Evolutionary conservation across 257 asterid genomes (phyloP).

Genomic region (Prunella vulgaris): DNA sequence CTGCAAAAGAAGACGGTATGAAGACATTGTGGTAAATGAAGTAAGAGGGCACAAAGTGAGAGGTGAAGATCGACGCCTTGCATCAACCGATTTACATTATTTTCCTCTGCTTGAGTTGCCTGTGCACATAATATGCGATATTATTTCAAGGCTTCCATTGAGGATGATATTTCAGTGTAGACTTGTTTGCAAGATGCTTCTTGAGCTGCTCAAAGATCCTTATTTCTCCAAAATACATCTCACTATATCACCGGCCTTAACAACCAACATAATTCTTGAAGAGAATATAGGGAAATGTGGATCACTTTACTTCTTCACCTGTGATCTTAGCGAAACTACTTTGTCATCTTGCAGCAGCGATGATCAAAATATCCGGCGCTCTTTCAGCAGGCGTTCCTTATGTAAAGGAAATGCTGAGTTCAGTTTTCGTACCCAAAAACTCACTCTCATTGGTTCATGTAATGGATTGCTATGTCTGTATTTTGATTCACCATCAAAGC

Average conservation of each 20-base stretch:
- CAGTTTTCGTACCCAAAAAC: slow-evolving; percentile 20
- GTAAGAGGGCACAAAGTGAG: neutral
- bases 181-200: slow-evolving; percentile 35
- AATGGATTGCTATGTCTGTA: slow-evolving; percentile 49
- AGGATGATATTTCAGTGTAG: slow-evolving; percentile 32
- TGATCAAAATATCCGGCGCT: slow-evolving; percentile 9
- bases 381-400: neutral
- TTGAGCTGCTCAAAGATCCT: slow-evolving; percentile 41
- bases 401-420: slow-evolving; percentile 28
- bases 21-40: neutral
- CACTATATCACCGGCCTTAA: slow-evolving; percentile 26
- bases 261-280: slow-evolving; percentile 33
- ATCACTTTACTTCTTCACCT: slow-evolving; percentile 30
- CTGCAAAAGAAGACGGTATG: slow-evolving; percentile 22
- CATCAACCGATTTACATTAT: neutral
- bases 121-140: slow-evolving; percentile 32
- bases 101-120: slow-evolving; percentile 50
- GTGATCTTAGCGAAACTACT: slow-evolving; percentile 32
- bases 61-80: neutral
- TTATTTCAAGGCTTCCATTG: slow-evolving; percentile 50
- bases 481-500: slow-evolving; percentile 12
- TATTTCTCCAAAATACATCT: slow-evolving; percentile 45
- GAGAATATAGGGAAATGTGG: slow-evolving; percentile 17
- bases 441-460: slow-evolving; percentile 43
- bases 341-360: slow-evolving; percentile 31